These are phyloP conservation scores for Solanum ossicruentum DNA, from an alignment of 257 asterid species.

Conservation along the genomic window DNA sequence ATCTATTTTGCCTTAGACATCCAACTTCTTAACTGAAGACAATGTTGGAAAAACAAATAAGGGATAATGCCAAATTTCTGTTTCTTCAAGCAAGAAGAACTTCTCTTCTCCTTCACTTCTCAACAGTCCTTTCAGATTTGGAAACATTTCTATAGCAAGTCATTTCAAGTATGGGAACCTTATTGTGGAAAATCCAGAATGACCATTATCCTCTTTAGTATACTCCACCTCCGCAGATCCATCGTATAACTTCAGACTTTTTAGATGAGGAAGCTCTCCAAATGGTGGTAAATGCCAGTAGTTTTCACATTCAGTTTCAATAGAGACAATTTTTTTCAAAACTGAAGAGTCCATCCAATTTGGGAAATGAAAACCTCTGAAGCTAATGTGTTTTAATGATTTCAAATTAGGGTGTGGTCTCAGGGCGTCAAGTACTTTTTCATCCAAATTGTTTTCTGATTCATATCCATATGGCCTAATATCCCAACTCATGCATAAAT, in stretches of 20 bases:
- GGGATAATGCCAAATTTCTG: not conserved
- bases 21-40: too few species aligned
- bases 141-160: not conserved
- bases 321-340: not conserved
- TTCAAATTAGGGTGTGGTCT: not conserved
- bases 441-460: not conserved
- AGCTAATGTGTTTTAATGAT: not conserved
- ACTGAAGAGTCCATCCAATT: not conserved
- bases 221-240: not conserved
- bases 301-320: not conserved
- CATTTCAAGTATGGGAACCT: not conserved
- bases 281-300: not conserved
- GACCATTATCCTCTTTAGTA: not conserved
- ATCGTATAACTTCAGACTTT: not conserved
- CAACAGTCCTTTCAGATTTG: conserved; percentile 3
- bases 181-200: not conserved
- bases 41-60: not conserved
- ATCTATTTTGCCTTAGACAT: too few species aligned
- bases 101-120: not conserved
- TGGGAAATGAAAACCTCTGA: not conserved
- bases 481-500: not conserved
- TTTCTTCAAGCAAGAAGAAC: too few species aligned
- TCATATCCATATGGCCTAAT: not conserved
- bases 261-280: conserved; percentile 7
- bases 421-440: not conserved